Base-by-base conservation (phyloP, 164 flowering plant species). In the grape (Vitis vinifera) region DNA sequence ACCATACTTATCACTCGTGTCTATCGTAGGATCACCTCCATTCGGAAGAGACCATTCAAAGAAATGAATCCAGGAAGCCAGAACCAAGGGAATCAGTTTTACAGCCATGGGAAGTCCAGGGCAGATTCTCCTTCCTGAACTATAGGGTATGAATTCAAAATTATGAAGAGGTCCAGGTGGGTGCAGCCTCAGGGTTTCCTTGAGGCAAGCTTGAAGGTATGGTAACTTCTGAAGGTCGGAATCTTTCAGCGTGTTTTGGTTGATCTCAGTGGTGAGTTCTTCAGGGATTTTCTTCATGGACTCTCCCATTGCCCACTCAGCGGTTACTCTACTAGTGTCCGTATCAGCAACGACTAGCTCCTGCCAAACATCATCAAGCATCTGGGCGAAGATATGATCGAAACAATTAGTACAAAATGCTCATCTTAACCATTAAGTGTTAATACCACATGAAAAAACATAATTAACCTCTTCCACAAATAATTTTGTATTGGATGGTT, bases 41-140 rank as follows among this genome's bases (percentile, higher is more conserved):
- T 57, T 2, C 4, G 81, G 81, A 64, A 78, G 73, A 27, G 56
- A 47, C 81, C 75, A 74, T 27, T 75, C 68, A 61, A 71, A 74
- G 31, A 1, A 31, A 57, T 74, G 69, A 10, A 80, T 56, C 59
- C 74, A 69, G 8, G 53, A 57, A 10, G 77, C 75, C 58, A 76
- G 29, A 55, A 76, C 55, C 37, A 74, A 51, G 8, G 8, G 76
- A 30, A 77, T 62, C 1, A 59, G 69, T 59, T 30, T 69, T 11
- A 64, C 49, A 14, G 74, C 78, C 69, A 80, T 66, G 8, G 77
- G 71, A 55, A 75, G 9, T 9, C 80, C 80, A 51, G 74, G 67
- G 63, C 80, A 80, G 16, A 75, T 71, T 67, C 77, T 77, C 67
- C 78, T 75, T 63, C 80, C 80, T 9, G 70, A 11, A 8, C 75